Base-by-base conservation (phyloP, 2,329 filamentous ascomycete species). In the Trichoderma sp. region DNA sequence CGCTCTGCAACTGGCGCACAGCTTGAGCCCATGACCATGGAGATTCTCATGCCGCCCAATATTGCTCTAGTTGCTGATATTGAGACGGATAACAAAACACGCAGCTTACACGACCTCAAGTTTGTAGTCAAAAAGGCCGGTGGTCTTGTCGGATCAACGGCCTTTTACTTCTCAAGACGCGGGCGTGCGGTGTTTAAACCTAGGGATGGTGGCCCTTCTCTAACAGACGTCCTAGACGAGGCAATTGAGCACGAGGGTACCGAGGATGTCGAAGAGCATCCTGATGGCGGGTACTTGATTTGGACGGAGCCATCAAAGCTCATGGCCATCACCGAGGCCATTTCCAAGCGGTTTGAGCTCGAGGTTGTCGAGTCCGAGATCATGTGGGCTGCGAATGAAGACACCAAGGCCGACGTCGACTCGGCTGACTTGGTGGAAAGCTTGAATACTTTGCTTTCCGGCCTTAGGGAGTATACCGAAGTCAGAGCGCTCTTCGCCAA, bases 401-500 rank as follows among this genome's bases (percentile, higher is more conserved):
- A 97, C 73, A 95, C 92, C 0, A 88, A 88, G 79, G 88, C 93
- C 20, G 83, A 84, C 8, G 76, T 95, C 50, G 87, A 91, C 71
- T 85, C 87, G 17, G 82, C 86, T 15, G 84, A 87, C 13, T 85
- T 87, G 1, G 85, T 86, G 0, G 82, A 86, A 64, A 82, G 84
- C 20, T 83, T 98, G 32, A 84, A 85, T 57, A 84, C 86, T 4
- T 87, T 97, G 32, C 77, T 90, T 23, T 84, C 87, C 13, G 81
- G 83, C 7, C 76, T 94, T 39, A 87, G 90, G 71, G 92, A 95
- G 64, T 86, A 92, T 70, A 82, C 88, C 0, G 92, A 92, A 74
- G 90, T 97, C 55, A 93, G 93, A 77, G 92, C 90, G 36, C 86
- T 98, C 53, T 97, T 95, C 76, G 85, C 91, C 76, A 98, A 98